phyloP scores from a whole-genome alignment of 257 asterid species.

The Solanum sejunctum region DNA sequence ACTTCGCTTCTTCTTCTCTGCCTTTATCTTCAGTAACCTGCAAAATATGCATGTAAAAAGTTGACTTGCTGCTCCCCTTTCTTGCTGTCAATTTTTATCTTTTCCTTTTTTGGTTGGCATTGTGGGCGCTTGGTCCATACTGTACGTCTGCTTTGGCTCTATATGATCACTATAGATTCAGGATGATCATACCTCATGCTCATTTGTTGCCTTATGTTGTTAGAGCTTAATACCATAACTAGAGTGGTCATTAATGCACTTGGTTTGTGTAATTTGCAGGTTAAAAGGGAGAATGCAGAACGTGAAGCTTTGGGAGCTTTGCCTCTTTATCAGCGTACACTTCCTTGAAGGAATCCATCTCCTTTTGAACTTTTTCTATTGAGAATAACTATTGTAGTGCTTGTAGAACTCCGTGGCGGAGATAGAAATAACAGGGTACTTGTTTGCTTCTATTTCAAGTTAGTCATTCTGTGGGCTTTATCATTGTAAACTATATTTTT shows the following conservation, averaged over 20 bases:
- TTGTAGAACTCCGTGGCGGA: neutral
- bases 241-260: neutral
- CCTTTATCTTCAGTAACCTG: neutral
- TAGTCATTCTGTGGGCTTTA: neutral
- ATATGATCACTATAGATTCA: neutral
- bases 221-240: neutral
- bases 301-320: conserved; percentile 89
- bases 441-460: neutral
- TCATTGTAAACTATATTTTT: neutral
- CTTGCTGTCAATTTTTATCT: neutral
- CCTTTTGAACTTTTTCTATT: neutral
- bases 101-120: neutral
- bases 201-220: neutral
- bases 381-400: neutral
- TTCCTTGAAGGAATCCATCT: conserved; percentile 39
- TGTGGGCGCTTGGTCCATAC: neutral
- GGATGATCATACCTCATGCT: neutral
- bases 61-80: neutral
- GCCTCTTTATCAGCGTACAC: conserved; percentile 86
- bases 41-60: neutral
- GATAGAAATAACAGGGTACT: neutral
- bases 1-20: neutral
- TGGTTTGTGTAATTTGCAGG: conserved; percentile 25
- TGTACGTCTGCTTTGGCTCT: neutral
- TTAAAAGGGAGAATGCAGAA: conserved; percentile 82